Evolutionary conservation across 164 flowering plant genomes (phyloP).

Genomic region (Stephania yunnanensis): DNA sequence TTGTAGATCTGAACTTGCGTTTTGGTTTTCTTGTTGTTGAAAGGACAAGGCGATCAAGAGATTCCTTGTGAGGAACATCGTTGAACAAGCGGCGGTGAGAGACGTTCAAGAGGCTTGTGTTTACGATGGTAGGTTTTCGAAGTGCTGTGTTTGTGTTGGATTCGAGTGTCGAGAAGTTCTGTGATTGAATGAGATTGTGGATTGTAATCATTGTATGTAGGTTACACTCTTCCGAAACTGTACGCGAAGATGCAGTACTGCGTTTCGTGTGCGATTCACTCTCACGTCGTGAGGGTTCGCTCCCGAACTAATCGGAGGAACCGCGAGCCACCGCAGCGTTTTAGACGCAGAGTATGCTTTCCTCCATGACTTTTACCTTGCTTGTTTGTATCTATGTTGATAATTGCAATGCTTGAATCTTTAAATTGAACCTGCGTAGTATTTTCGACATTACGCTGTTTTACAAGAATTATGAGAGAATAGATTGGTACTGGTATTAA

Average conservation of each 20-base stretch:
- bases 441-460: neutral
- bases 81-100: slow-evolving; percentile 95
- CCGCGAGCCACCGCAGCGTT: slow-evolving; percentile 91
- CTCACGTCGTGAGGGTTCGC: slow-evolving; percentile 90
- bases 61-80: slow-evolving; percentile 95
- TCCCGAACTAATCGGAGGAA: slow-evolving; percentile 73
- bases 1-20: neutral
- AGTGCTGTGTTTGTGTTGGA: neutral
- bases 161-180: neutral
- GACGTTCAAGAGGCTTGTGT: slow-evolving; percentile 97
- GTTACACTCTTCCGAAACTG: slow-evolving; percentile 81
- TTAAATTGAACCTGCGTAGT: neutral
- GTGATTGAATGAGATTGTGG: neutral
- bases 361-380: neutral
- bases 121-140: slow-evolving; percentile 46
- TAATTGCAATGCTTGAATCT: neutral
- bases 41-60: slow-evolving; percentile 98
- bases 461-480: no score
- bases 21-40: neutral
- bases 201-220: slow-evolving; percentile 21
- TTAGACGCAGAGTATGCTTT: slow-evolving; percentile 68
- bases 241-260: slow-evolving; percentile 94
- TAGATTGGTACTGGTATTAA: no score
- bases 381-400: neutral
- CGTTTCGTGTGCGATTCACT: slow-evolving; percentile 94